Evolutionary conservation across 768 basidiomycete species (phyloP), one percentile per base, ranked within the genome.

Genomic region (Leccinum boreale): DNA sequence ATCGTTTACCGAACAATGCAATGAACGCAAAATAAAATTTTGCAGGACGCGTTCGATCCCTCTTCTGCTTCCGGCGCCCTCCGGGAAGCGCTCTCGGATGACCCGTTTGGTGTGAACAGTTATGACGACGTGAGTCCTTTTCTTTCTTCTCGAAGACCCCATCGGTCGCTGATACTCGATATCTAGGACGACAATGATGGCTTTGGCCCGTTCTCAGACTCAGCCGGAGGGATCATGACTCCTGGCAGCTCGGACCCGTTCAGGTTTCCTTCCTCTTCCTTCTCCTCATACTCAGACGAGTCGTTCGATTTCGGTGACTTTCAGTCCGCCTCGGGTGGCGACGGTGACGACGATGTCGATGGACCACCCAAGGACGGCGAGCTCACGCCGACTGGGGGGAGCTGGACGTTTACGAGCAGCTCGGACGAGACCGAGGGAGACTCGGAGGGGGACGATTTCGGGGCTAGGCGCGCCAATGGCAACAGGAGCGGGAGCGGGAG

Each of bases 291-390:
- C 58, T 81, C 85, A 0, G 89, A 90, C 49, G 78, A 81, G 4
- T 81, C 87, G 9, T 92, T 90, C 62, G 84, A 87, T 55, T 91
- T 92, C 65, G 89, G 89, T 15, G 90, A 92, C 61, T 92, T 92
- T 65, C 89, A 89, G 63, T 77, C 76, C 2, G 66, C 64, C 21
- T 58, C 62, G 1, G 65, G 72, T 14, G 60, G 54, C 4, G 53
- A 56, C 3, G 39, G 39, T 1, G 39, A 39, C 17, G 39, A 39
- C n/a, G 39, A 39, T 39, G 39, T 39, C 9, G 39, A 39, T 9
- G 39, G n/a, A 0, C 39, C 39, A 39, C 39, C 17, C 14, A 70
- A 53, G 51, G 77, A 78, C 19, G 78, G 79, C 4, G 79, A 81
- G 48, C 72, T 79, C 49, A 86, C 85, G 47, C 85, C 88, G 0